Conservation (phyloP, 2,329 filamentous ascomycete genomes). For the Fusarium staphyleae region DNA sequence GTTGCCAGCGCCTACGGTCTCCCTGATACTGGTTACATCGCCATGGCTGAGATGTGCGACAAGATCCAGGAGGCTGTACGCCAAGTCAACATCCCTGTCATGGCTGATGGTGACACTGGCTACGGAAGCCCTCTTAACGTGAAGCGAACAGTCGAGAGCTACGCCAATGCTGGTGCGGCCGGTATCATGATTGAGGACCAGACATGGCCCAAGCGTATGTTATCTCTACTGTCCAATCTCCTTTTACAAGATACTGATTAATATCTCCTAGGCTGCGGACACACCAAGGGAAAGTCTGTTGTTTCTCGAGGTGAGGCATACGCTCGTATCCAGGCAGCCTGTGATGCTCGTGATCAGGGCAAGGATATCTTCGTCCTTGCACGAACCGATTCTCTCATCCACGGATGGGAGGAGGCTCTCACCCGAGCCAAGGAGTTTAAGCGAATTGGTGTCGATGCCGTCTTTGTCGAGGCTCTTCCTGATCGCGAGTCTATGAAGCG, state of each 20-base stretch:
- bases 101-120: conserved; percentile 57
- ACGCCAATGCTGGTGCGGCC: conserved; percentile 50
- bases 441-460: conserved; percentile 52
- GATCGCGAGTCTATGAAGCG: conserved; percentile 52
- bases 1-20: conserved; percentile 51
- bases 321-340: conserved; percentile 54
- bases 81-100: conserved; percentile 50
- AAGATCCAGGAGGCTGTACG: conserved; percentile 54
- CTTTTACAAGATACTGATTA: no score
- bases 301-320: conserved; percentile 55
- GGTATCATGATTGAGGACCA: conserved; percentile 56
- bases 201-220: conserved; percentile 56
- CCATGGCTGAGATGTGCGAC: conserved; percentile 54
- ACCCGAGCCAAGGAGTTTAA: conserved; percentile 50
- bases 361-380: conserved; percentile 55
- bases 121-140: conserved; percentile 58
- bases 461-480: conserved; percentile 53
- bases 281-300: conserved; percentile 56
- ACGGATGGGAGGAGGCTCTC: conserved; percentile 55
- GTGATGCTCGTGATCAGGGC: conserved; percentile 53
- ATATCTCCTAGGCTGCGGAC: conserved; percentile 37
- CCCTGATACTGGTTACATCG: conserved; percentile 58
- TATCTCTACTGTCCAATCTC: no score
- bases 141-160: conserved; percentile 51
- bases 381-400: conserved; percentile 52